Evolutionary conservation across 164 flowering plant genomes (phyloP).

Genomic region (Vitis vinifera): DNA sequence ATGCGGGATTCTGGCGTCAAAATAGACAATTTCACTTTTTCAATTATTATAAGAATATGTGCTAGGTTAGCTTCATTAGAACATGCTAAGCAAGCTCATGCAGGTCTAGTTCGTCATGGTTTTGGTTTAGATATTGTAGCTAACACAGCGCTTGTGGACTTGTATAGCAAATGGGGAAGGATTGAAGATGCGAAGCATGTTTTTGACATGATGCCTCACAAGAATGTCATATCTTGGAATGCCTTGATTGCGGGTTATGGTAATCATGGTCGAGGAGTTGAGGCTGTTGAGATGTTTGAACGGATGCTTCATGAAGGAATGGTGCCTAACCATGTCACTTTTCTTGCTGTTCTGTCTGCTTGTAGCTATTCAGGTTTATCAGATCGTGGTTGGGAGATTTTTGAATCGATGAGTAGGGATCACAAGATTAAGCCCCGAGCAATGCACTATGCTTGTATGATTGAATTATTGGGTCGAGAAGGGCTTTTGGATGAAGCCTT

Average conservation of each 20-base stretch:
- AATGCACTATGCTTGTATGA: conserved; percentile 86
- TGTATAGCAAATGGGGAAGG: conserved; percentile 72
- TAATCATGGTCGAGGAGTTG: conserved; percentile 53
- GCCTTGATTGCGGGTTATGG: conserved; percentile 66
- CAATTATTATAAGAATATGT: conserved; percentile 53
- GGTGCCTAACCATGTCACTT: conserved; percentile 50
- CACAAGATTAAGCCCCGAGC: conserved; percentile 69
- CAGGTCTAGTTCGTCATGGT: conserved; percentile 56
- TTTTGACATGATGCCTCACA: conserved; percentile 53
- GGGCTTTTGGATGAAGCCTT: conserved; percentile 74
- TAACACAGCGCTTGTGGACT: conserved; percentile 61
- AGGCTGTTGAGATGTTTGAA: conserved; percentile 55
- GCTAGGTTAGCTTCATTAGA: conserved; percentile 51
- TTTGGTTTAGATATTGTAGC: conserved; percentile 63
- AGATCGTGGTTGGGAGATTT: conserved; percentile 66
- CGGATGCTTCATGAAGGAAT: conserved; percentile 36
- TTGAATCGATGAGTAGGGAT: conserved; percentile 63
- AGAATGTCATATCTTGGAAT: conserved; percentile 64
- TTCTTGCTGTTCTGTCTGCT: conserved; percentile 48
- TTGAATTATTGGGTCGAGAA: conserved; percentile 68
- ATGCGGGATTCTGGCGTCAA: conserved; percentile 60
- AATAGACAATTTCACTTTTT: conserved; percentile 66
- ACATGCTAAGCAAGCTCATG: conserved; percentile 71
- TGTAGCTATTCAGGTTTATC: conserved; percentile 45
- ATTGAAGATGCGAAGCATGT: conserved; percentile 53